Evolutionary conservation across 306 rosid genomes (phyloP).

Genomic region (Psophocarpus tetragonolobus): DNA sequence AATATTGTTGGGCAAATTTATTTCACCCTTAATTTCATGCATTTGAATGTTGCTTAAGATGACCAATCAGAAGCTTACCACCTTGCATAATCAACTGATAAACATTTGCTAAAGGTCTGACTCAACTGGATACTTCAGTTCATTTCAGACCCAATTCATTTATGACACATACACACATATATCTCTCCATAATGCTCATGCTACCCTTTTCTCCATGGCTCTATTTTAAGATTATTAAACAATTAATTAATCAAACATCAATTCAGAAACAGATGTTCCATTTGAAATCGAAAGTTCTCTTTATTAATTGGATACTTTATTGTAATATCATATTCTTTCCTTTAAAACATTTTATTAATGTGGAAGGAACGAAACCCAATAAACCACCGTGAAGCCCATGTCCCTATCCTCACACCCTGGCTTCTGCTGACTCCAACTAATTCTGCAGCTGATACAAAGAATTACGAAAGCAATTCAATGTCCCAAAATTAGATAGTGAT

Average conservation of each 20-base stretch:
- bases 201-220: conserved; percentile 20
- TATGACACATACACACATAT: conserved; percentile 20
- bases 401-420: conserved; percentile 35
- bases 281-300: neutral
- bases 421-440: conserved; percentile 43
- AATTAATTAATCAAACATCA: conserved; percentile 1
- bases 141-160: conserved; percentile 32
- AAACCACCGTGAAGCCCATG: conserved; percentile 47
- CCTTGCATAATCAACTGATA: conserved; percentile 33
- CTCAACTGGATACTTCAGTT: conserved; percentile 32
- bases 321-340: neutral
- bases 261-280: conserved; percentile 7
- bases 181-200: conserved; percentile 28
- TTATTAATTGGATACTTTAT: conserved; percentile 17
- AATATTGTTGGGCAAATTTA: conserved; percentile 17
- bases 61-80: conserved; percentile 39
- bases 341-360: neutral
- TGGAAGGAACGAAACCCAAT: conserved; percentile 43
- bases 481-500: conserved; percentile 14
- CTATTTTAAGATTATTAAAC: conserved; percentile 13
- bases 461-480: conserved; percentile 15
- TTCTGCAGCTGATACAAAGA: conserved; percentile 32
- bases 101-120: conserved; percentile 17
- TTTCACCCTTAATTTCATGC: conserved; percentile 27
- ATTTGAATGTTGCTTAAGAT: conserved; percentile 34